Conservation (phyloP, 2,329 filamentous ascomycete genomes). For the Elsinoe arachidis region DNA sequence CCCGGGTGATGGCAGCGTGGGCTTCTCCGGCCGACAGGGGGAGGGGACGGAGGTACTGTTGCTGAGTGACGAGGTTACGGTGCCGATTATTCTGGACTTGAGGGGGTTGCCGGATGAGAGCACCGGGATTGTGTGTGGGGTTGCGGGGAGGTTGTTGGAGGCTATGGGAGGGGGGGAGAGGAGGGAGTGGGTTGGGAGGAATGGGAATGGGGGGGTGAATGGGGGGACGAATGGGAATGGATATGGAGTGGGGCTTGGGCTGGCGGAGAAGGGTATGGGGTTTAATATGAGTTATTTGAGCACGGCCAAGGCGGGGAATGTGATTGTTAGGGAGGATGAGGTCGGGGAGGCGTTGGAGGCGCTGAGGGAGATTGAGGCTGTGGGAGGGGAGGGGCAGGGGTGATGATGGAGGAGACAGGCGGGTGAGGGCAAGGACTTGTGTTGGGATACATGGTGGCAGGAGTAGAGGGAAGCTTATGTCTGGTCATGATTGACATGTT, state of each 20-base stretch:
- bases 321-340: constrained; percentile 72
- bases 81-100: constrained; percentile 84
- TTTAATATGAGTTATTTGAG: constrained; percentile 81
- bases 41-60: constrained; percentile 56
- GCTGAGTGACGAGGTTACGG: constrained; percentile 59
- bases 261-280: constrained; percentile 36
- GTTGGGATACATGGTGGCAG: neutral
- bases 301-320: constrained; percentile 79
- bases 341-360: constrained; percentile 65
- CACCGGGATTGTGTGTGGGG: constrained; percentile 89
- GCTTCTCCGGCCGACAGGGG: constrained; percentile 8
- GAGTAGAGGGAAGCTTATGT: no score
- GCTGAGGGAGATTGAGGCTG: constrained; percentile 36
- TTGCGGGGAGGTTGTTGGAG: constrained; percentile 72
- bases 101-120: constrained; percentile 73
- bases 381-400: neutral
- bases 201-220: neutral
- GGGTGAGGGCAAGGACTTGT: neutral
- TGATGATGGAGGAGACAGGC: neutral
- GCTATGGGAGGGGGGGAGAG: constrained; percentile 46
- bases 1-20: constrained; percentile 21
- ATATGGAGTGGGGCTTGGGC: constrained; percentile 10
- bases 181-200: constrained; percentile 19
- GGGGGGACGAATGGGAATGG: constrained; percentile 17
- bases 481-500: neutral